phyloP scores from a whole-genome alignment of 176 grass and related monocot species.

The Puccinellia tenuiflora region DNA sequence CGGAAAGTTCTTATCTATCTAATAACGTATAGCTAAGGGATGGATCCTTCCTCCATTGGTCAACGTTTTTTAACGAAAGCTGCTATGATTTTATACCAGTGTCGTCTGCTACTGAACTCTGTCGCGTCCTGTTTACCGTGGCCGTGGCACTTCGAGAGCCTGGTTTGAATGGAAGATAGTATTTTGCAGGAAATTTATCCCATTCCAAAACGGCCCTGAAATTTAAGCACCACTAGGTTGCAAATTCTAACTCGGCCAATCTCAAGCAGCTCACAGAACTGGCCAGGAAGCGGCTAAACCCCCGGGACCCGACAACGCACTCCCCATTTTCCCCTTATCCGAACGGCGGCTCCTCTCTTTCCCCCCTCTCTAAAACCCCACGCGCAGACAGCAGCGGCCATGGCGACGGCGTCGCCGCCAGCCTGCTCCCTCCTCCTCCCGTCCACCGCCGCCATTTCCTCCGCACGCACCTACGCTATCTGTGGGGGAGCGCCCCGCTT shows the following conservation, averaged over 20 bases:
- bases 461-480: background rate
- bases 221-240: too few species aligned
- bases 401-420: slow-evolving; percentile 58
- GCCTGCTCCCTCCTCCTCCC: slow-evolving; percentile 38
- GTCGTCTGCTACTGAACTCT: background rate
- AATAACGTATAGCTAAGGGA: too few species aligned
- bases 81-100: too few species aligned
- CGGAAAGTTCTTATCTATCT: too few species aligned
- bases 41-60: too few species aligned
- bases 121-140: too few species aligned
- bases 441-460: background rate
- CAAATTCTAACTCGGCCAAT: background rate
- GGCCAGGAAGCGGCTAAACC: background rate
- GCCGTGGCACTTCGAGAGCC: background rate
- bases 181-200: background rate
- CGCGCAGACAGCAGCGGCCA: slow-evolving; percentile 27
- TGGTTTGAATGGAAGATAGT: too few species aligned
- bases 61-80: too few species aligned
- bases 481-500: background rate
- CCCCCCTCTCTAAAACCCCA: slow-evolving; percentile 28
- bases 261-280: background rate
- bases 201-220: background rate
- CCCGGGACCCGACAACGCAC: background rate
- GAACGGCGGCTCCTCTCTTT: background rate
- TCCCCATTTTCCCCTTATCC: slow-evolving; percentile 38